Conservation (phyloP, 345 rosid species). For the Eucalyptus polyanthemos region DNA sequence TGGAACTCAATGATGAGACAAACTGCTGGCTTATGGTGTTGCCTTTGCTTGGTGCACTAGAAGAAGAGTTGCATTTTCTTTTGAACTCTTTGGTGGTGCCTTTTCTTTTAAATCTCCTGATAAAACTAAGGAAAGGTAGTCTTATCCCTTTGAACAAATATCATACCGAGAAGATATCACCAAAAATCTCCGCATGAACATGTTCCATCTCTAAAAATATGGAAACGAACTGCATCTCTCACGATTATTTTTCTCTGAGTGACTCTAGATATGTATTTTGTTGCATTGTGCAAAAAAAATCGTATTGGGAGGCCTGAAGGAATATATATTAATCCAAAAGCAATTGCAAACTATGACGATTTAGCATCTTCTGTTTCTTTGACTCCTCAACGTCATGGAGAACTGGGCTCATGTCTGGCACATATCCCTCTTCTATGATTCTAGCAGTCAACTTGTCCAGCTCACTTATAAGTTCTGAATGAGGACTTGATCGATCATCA, state of each 20-base stretch:
- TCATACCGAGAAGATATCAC: constrained; percentile 16
- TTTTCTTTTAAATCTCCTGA: too few species aligned
- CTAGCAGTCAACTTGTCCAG: constrained; percentile 42
- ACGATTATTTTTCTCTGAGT: constrained; percentile 76
- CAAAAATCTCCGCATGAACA: constrained; percentile 96
- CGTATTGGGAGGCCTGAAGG: constrained; percentile 62
- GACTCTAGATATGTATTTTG: constrained; percentile 74
- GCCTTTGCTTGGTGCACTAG: not conserved
- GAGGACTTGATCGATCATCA: constrained; percentile 66
- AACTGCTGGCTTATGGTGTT: not conserved
- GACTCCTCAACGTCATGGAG: constrained; percentile 67
- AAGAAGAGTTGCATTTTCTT: too few species aligned
- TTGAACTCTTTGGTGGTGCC: too few species aligned
- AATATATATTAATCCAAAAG: constrained; percentile 66
- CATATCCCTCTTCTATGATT: constrained; percentile 62
- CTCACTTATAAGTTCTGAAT: constrained; percentile 54
- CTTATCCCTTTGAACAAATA: not conserved
- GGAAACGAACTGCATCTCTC: constrained; percentile 80
- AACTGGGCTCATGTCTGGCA: constrained; percentile 64
- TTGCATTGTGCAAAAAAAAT: constrained; percentile 67
- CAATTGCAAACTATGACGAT: constrained; percentile 85
- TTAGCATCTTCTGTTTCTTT: constrained; percentile 73
- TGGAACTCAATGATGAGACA: not conserved
- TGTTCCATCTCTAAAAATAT: constrained; percentile 72
- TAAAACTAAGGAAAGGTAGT: too few species aligned